phyloP scores from a whole-genome alignment of 257 asterid species.

The Nicotiana undulata region DNA sequence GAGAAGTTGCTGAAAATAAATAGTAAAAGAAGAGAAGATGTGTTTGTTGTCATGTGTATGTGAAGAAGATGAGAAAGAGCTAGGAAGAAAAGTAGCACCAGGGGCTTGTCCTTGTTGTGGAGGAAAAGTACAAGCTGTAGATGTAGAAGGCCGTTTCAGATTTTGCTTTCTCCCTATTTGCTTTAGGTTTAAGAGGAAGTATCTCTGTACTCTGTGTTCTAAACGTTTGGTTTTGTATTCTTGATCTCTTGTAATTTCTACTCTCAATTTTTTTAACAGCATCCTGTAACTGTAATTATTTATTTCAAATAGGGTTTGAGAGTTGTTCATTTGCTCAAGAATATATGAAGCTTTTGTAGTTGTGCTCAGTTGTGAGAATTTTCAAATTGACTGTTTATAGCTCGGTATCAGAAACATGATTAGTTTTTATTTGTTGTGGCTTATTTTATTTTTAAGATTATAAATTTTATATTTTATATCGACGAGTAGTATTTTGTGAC shows the following conservation, averaged over 20 bases:
- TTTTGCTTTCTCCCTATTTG: slow-evolving; percentile 47
- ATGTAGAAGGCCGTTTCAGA: slow-evolving; percentile 28
- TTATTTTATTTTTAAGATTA: too few species aligned
- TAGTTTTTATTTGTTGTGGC: too few species aligned
- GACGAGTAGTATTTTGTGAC: too few species aligned
- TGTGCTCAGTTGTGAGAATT: too few species aligned
- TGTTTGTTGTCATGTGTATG: slow-evolving; percentile 29
- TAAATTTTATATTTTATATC: too few species aligned
- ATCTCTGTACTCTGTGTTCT: slow-evolving; percentile 42
- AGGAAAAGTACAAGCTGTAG: slow-evolving; percentile 55
- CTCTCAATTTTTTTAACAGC: not conserved
- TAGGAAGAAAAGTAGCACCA: slow-evolving; percentile 40
- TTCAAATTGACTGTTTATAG: too few species aligned
- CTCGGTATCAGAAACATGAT: too few species aligned
- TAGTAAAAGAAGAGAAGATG: slow-evolving; percentile 8
- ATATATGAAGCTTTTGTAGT: not conserved
- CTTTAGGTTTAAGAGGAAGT: slow-evolving; percentile 52
- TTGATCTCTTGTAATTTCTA: not conserved
- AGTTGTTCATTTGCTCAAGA: not conserved
- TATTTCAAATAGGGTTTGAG: not conserved
- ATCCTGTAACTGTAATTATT: not conserved
- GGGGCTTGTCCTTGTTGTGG: slow-evolving; percentile 54
- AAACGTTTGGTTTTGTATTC: slow-evolving; percentile 40
- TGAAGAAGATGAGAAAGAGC: slow-evolving; percentile 42
- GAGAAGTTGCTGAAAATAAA: not conserved